Evolutionary conservation across 139 green algal species (phyloP), one percentile per base, ranked within the genome.

Genomic region (Marvania coccoides): DNA sequence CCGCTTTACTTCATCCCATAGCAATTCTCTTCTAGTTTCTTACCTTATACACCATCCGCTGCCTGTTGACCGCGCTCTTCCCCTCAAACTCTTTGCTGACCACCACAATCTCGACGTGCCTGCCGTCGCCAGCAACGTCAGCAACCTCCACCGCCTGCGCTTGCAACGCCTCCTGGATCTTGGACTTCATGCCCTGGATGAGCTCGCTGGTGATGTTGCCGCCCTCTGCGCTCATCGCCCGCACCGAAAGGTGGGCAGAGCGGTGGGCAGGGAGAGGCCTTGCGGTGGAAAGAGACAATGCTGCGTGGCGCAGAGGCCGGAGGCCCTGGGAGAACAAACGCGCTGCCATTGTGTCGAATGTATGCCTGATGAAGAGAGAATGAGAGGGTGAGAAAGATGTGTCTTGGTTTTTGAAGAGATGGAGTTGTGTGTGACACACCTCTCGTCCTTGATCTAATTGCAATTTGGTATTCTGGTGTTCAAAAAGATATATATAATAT

Each of bases 41-140:
- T 58, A 88, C 86, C 84, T 94, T 94, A 77, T 91, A 95, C 1
- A 95, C 88, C 76, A 94, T 84, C 35, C 85, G 83, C 71, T 95
- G 88, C 34, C 88, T 57, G 56, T 85, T 63, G 39, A 94, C 86
- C 30, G 67, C 70, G 36, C 28, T 85, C 78, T 92, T 88, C 47
- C 80, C 88, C 58, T 88, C 88, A 73, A 95, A 95, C 4, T 65
- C 23, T 23, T 58, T 35, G 3, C 72, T 82, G 7, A 92, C 77
- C 9, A 94, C 88, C 9, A 85, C 58, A 35, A 95, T 94, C 68
- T 66, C 81, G 1, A 95, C 86, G 64, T 95, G 88, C 6, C 83
- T 73, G 3, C 85, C 86, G 57, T 94, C 87, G 7, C 87, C 86
- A 40, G 31, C 29, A 35, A 92, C 77, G 58, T 95, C 87, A 47